Conservation (phyloP, 2,329 filamentous ascomycete genomes). For the Apiospora hydei region DNA sequence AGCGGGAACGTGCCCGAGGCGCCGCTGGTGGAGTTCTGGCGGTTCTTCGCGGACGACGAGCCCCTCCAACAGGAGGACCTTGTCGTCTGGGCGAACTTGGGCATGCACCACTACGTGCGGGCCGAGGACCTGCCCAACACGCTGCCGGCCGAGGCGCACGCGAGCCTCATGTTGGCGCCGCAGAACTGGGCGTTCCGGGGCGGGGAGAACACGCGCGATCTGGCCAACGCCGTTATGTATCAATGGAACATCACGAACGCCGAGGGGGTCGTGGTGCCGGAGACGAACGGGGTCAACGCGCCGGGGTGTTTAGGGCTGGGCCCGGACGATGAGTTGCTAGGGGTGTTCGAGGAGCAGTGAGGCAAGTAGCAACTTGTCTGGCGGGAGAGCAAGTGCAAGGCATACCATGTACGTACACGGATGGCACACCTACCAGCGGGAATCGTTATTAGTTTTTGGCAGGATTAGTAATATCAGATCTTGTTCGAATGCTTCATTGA, state of each 20-base stretch:
- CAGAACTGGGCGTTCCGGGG: constrained; percentile 39
- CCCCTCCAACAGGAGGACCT: constrained; percentile 46
- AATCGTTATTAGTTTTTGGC: not conserved
- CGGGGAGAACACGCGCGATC: constrained; percentile 17
- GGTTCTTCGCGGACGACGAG: constrained; percentile 50
- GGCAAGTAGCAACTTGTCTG: too few species aligned
- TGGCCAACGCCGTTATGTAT: constrained; percentile 18
- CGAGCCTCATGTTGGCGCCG: constrained; percentile 45
- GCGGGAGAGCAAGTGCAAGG: too few species aligned
- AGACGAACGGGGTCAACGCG: not conserved
- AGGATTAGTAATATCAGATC: too few species aligned
- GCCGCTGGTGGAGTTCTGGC: constrained; percentile 50
- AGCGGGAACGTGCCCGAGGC: constrained; percentile 35
- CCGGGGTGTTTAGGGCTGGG: not conserved
- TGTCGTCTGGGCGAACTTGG: constrained; percentile 57
- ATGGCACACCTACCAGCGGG: too few species aligned
- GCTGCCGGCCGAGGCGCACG: constrained; percentile 33
- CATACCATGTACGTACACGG: too few species aligned
- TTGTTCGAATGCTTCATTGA: not conserved
- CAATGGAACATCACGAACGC: not conserved
- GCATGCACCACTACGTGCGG: constrained; percentile 55
- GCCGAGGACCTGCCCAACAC: constrained; percentile 43
- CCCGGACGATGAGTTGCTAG: not conserved
- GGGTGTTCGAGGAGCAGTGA: not conserved
- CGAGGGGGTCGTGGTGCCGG: not conserved